phyloP scores from a whole-genome alignment of 2,329 filamentous ascomycete species.

The Pseudogymnoascus sp. region DNA sequence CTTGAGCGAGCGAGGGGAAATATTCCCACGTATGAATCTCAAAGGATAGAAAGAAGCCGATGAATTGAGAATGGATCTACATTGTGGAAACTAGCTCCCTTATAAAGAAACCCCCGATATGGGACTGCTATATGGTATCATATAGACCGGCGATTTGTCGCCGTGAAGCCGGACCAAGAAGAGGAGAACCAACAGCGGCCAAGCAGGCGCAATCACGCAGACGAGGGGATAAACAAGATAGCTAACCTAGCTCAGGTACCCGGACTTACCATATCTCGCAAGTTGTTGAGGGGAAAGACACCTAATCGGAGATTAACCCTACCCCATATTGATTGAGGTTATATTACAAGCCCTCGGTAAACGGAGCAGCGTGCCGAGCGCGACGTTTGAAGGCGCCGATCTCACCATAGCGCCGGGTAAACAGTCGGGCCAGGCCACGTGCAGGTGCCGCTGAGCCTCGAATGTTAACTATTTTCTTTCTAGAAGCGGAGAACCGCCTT shows the following conservation, averaged over 20 bases:
- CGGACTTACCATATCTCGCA: neutral
- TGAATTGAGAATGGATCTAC: constrained; percentile 4
- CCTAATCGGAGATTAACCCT: constrained; percentile 7
- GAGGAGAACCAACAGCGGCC: neutral
- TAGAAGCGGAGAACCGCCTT: constrained; percentile 2
- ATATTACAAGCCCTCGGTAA: constrained; percentile 2
- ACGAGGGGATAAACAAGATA: neutral
- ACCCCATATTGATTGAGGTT: constrained; percentile 5
- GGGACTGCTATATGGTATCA: neutral
- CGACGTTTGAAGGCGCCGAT: neutral
- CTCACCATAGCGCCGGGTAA: constrained; percentile 3
- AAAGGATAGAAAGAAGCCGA: neutral
- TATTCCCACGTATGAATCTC: constrained; percentile 4
- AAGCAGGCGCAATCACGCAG: neutral
- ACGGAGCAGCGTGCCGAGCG: constrained; percentile 1
- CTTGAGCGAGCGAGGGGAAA: neutral
- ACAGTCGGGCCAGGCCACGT: constrained; percentile 7
- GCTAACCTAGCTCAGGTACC: neutral
- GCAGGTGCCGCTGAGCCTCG: neutral
- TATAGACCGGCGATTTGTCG: neutral
- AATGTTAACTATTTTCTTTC: neutral
- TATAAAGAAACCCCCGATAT: neutral
- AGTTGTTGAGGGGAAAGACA: neutral
- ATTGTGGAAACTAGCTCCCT: neutral
- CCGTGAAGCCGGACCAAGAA: neutral